Evolutionary conservation across 2,329 filamentous ascomycete species (phyloP), one percentile per base, ranked within the genome.

Genomic region (Diatrype stigma): DNA sequence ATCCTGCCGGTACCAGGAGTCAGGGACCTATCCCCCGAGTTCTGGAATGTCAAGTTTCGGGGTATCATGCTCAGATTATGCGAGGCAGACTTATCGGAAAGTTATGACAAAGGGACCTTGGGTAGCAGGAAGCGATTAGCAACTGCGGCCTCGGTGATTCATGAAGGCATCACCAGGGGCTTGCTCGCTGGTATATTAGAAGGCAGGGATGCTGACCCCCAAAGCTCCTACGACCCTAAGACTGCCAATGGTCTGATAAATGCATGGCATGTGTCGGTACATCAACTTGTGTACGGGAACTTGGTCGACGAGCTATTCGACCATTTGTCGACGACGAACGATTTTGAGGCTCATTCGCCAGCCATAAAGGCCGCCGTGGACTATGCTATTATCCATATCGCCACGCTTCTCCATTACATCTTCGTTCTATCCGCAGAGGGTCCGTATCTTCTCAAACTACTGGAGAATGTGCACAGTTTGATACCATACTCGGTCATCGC

Each of bases 51-150:
- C n/a, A 76, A 81, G 42, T 73, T 86, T 22, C 78, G 82, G 57
- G 76, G 77, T 2, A 67, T 90, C 16, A 72, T 89, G 59, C 70
- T 73, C 59, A 76, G 82, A 60, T 72, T 93, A 49, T 84, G 78
- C 8, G 78, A 84, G 30, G 86, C 83, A 2, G 82, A 89, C 47
- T 72, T 93, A 30, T 90, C 86, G 1, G 89, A 93, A 67, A 90
- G 86, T 64, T 93, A 91, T 62, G 89, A 93, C 66, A 90, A 90
- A 67, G 88, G 86, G 14, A 77, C 82, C 0, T 70, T 93, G 57
- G 89, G 89, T 1, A 84, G 85, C 52, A 77, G 89, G 47, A 91
- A 90, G 70, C 88, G 86, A 19, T 70, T 93, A 46, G 82, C 88
- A 0, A 90, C 89, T 6, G 87, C 85, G 0, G 77, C 84, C 10